Percentiles rank a stretch among this genome's conserved stretches.
Conservation (phyloP, 495 filamentous ascomycete species). For the Penicillium waksmanii region DNA sequence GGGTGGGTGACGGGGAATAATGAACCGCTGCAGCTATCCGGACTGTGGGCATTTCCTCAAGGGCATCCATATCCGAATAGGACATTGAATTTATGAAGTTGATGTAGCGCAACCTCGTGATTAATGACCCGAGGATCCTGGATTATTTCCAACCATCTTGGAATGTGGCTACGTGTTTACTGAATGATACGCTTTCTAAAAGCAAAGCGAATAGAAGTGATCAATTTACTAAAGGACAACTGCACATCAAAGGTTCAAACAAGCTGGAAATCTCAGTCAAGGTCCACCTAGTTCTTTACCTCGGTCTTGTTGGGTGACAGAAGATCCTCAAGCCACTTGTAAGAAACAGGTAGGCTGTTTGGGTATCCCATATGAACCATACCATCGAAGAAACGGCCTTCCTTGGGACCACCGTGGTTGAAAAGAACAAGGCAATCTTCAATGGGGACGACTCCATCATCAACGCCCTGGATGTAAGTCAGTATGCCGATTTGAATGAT, state of each 20-base stretch:
- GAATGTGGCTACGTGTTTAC: no score
- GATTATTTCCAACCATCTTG: no score
- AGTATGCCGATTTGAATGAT: constrained; percentile 9
- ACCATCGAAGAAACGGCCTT: constrained; percentile 66
- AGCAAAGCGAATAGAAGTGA: not conserved
- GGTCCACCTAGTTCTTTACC: constrained; percentile 29
- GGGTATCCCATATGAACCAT: constrained; percentile 71
- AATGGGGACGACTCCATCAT: constrained; percentile 76
- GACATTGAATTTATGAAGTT: not conserved
- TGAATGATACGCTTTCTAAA: not conserved
- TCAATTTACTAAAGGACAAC: not conserved
- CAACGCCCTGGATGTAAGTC: constrained; percentile 54
- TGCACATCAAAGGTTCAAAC: not conserved
- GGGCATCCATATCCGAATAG: not conserved
- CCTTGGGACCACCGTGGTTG: constrained; percentile 74
- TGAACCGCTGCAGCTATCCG: not conserved
- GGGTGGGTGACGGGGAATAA: not conserved
- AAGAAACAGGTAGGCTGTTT: constrained; percentile 38
- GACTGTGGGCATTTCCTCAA: not conserved
- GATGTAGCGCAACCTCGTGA: no score
- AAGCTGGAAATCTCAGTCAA: not conserved
- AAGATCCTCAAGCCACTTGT: constrained; percentile 45
- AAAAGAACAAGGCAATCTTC: constrained; percentile 72
- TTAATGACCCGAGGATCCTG: no score
- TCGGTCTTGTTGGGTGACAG: constrained; percentile 25